Evolutionary conservation across 352 stramenopile genomes (phyloP), one percentile per base, ranked within the genome.

Genomic region (Globisporangium okanoganense): DNA sequence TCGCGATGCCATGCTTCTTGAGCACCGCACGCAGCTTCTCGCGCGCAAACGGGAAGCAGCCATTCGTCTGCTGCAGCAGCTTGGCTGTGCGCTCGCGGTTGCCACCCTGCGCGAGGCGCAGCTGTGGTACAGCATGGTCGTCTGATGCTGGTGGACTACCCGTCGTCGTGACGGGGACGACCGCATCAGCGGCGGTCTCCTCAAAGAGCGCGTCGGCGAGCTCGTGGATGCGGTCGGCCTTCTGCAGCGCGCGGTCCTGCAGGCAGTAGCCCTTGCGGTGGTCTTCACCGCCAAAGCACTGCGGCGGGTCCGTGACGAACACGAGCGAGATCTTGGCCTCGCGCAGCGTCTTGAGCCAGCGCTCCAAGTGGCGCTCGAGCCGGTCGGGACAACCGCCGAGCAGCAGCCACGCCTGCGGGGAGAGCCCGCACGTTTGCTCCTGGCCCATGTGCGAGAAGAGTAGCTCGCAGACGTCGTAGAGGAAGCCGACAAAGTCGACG

Each of bases 401-500:
- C 25, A 94, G 63, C 29, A 92, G 65, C 85, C 82, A 92, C 22
- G 70, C 50, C 7, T 69, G 48, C 9, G 69, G 58, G 18, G 69
- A 79, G n/a, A 79, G 14, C 16, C 29, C 31, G 27, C 47, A 22
- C 43, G 38, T 72, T 54, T 33, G n/a, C 50, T 59, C 51, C 18
- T 65, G 27, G 49, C 73, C 65, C 55, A 75, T 56, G 8, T 90
- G 65, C 6, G 64, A 40, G 52, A 64, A 81, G 22, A 93, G 49
- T 35, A 79, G 64, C 20, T 93, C 73, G 58, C 84, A 95, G 18
- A 87, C 52, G 54, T 80, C 70, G 58, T 86, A 90, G 31, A 92
- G 73, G 61, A 93, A 93, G 20, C 83, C 85, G 22, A 87, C 79
- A 56, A 91, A 88, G 62, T 95, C 85, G 44, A 95, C 82, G 16